These are phyloP conservation scores for Aspergillus sergii DNA, from an alignment of 2,329 filamentous ascomycete species.

Conservation along the genomic window DNA sequence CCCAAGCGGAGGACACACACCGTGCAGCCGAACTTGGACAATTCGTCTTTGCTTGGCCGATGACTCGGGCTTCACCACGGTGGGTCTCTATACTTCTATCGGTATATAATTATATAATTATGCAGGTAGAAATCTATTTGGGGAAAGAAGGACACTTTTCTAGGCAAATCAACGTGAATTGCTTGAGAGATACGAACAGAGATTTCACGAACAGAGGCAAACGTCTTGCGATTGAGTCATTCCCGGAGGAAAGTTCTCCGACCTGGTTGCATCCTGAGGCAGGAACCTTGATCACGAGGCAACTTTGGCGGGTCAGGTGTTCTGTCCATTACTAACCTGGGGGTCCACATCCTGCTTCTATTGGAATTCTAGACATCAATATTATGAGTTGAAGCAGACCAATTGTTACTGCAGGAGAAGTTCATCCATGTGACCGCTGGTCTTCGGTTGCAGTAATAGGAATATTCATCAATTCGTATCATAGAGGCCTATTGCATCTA, in stretches of 20 bases:
- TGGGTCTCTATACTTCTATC: not conserved
- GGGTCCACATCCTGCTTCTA: not conserved
- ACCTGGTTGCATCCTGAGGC: not conserved
- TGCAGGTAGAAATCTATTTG: not conserved
- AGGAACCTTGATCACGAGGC: not conserved
- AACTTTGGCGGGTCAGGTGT: constrained; percentile 1
- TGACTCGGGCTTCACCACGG: not conserved
- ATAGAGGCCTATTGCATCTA: not conserved
- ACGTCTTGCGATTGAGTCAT: not conserved
- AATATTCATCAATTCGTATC: not conserved
- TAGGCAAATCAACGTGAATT: not conserved
- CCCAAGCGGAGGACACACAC: constrained; percentile 1
- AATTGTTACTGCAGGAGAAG: no score
- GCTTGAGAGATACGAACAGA: not conserved
- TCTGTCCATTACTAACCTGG: not conserved
- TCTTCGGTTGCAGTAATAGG: no score
- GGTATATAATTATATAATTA: not conserved
- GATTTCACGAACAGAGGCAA: not conserved
- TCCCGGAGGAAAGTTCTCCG: constrained; percentile 4
- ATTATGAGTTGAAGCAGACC: no score
- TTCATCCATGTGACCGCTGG: no score
- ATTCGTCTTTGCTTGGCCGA: constrained; percentile 13
- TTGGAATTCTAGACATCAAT: not conserved
- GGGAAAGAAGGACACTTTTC: not conserved
- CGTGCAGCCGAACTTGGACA: constrained; percentile 17